phyloP scores from a whole-genome alignment of 1,284 basidiomycete species.

The Dichomitus squalens region DNA sequence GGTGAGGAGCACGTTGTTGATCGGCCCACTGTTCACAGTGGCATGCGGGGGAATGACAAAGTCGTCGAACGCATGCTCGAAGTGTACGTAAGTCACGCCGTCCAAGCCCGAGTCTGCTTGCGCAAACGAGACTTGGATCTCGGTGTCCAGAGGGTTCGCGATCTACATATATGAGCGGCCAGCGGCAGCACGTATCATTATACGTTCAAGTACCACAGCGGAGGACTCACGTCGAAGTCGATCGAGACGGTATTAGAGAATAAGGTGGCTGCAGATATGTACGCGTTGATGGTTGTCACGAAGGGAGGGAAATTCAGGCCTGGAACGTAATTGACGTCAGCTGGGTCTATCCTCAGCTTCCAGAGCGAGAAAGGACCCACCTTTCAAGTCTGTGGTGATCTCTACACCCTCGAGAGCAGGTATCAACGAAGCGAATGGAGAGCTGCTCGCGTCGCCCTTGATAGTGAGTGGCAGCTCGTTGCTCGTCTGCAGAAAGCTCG shows the following conservation, averaged over 20 bases:
- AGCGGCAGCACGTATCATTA: background rate
- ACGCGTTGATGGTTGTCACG: conserved; percentile 48
- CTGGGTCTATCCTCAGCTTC: too few species aligned
- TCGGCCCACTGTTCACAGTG: conserved; percentile 57
- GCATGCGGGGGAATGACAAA: conserved; percentile 61
- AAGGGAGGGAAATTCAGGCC: conserved; percentile 44
- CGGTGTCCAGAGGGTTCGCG: conserved; percentile 58
- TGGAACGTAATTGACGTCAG: too few species aligned
- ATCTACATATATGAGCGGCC: background rate
- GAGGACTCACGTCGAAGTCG: conserved; percentile 48
- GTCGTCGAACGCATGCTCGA: conserved; percentile 52
- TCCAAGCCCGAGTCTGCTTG: conserved; percentile 57
- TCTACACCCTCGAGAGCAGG: conserved; percentile 59
- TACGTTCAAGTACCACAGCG: background rate
- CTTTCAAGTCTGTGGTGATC: conserved; percentile 47
- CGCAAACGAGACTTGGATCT: conserved; percentile 56
- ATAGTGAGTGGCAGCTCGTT: conserved; percentile 53
- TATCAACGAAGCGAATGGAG: conserved; percentile 63
- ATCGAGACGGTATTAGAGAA: conserved; percentile 52
- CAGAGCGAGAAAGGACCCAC: too few species aligned
- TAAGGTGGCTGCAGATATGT: conserved; percentile 51
- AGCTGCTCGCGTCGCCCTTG: conserved; percentile 57
- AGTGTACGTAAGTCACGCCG: conserved; percentile 57
- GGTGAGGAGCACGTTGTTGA: conserved; percentile 57
- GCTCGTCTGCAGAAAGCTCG: conserved; percentile 54